phyloP scores from a whole-genome alignment of 352 stramenopile genomes.

The Phytopythium boreale region DNA sequence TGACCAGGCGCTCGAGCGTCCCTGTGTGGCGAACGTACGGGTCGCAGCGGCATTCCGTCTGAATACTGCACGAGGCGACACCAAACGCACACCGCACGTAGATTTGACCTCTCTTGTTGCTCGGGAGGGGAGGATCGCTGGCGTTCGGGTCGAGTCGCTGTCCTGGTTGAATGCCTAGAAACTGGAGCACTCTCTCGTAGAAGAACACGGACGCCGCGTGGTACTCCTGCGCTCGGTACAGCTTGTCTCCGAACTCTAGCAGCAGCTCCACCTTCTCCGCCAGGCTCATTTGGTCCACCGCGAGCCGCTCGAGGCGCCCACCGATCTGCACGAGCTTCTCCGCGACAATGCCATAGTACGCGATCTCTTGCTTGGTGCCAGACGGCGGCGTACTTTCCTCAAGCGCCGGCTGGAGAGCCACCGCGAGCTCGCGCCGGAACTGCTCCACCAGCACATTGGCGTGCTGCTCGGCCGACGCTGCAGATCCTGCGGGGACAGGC shows the following conservation, averaged over 20 bases:
- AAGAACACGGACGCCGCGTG: conserved; percentile 44
- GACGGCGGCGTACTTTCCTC: conserved; percentile 24
- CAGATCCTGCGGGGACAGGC: background rate
- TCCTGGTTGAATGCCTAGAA: background rate
- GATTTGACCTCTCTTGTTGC: conserved; percentile 15
- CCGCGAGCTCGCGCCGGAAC: conserved; percentile 47
- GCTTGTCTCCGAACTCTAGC: conserved; percentile 45
- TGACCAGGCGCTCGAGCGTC: conserved; percentile 47
- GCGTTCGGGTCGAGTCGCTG: background rate
- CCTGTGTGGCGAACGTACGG: conserved; percentile 36
- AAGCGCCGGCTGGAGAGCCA: conserved; percentile 30
- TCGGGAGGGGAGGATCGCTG: background rate
- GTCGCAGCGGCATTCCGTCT: conserved; percentile 31
- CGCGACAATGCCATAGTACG: conserved; percentile 35
- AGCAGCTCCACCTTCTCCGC: conserved; percentile 40
- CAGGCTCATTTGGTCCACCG: conserved; percentile 22
- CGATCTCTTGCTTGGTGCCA: conserved; percentile 21
- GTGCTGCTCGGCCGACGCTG: conserved; percentile 6
- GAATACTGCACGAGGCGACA: conserved; percentile 38
- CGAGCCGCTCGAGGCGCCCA: conserved; percentile 25
- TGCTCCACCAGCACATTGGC: conserved; percentile 39
- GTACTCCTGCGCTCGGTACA: conserved; percentile 44
- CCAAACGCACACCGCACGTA: conserved; percentile 48
- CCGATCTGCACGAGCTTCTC: conserved; percentile 41
- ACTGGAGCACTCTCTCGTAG: conserved; percentile 33